These are phyloP conservation scores for Perilla frutescens DNA, from an alignment of 257 asterid genomes.

Conservation along the genomic window DNA sequence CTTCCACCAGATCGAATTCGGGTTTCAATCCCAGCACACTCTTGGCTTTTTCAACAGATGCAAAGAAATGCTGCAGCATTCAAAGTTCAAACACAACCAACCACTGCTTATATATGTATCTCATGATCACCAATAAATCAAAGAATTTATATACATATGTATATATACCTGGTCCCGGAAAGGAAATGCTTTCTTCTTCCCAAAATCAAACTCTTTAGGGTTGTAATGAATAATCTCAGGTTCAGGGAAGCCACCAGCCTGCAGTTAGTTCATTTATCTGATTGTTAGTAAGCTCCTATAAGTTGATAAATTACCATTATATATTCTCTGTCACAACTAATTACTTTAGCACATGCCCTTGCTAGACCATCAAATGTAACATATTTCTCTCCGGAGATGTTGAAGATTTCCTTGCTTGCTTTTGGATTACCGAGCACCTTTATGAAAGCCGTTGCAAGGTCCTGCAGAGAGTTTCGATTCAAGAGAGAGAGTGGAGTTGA, in stretches of 20 bases:
- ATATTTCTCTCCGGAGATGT: constrained; percentile 93
- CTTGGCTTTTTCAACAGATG: constrained; percentile 92
- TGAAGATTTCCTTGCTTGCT: constrained; percentile 86
- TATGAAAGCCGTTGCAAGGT: constrained; percentile 82
- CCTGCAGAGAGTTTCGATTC: constrained; percentile 51
- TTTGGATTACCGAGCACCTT: constrained; percentile 92
- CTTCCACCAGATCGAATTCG: constrained; percentile 75
- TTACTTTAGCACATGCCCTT: constrained; percentile 94
- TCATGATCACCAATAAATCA: too few species aligned
- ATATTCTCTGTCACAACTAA: constrained; percentile 21
- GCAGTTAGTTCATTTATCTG: constrained; percentile 18
- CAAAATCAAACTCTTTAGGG: constrained; percentile 95
- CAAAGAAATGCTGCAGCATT: constrained; percentile 81
- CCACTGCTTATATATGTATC: too few species aligned
- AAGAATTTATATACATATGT: too few species aligned
- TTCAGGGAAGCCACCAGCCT: constrained; percentile 99
- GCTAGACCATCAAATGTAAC: constrained; percentile 98
- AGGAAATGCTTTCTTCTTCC: constrained; percentile 95
- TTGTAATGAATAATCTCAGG: constrained; percentile 95
- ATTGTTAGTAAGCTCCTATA: neutral
- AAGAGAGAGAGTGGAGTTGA: neutral
- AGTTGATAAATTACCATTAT: too few species aligned
- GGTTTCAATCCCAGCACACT: constrained; percentile 81
- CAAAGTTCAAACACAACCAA: neutral
- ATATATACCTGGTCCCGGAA: constrained; percentile 87